A percentile compares a stretch with the other conserved stretches of the same genome.
Conservation (phyloP, 2,329 filamentous ascomycete species). For the Exophiala xenobiotica region DNA sequence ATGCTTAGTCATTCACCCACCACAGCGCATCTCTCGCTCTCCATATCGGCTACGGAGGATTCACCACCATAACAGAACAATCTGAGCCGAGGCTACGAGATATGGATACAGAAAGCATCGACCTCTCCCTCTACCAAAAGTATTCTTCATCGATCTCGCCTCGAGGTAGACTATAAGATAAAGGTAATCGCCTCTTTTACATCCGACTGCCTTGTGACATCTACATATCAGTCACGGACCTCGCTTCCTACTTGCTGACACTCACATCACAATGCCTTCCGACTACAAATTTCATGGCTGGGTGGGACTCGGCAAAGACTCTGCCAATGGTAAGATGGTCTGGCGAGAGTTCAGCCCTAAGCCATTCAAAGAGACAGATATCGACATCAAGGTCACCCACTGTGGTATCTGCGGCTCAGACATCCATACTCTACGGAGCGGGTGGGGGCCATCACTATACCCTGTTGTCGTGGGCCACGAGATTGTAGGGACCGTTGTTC, state of each 20-base stretch:
- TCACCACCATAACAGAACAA: neutral
- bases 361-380: constrained; percentile 57
- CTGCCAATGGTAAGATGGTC: constrained; percentile 49
- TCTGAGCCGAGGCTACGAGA: no score
- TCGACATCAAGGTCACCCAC: constrained; percentile 66
- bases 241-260: neutral
- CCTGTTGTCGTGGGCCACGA: constrained; percentile 63
- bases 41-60: no score
- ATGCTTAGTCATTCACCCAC: neutral
- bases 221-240: no score
- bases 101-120: no score
- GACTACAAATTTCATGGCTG: constrained; percentile 58
- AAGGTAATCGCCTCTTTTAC: no score
- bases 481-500: constrained; percentile 60
- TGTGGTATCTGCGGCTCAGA: constrained; percentile 67
- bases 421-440: constrained; percentile 39
- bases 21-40: no score
- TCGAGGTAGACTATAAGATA: no score
- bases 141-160: no score
- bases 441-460: constrained; percentile 38
- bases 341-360: constrained; percentile 40
- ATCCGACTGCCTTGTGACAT: no score
- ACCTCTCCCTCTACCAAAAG: no score
- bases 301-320: constrained; percentile 52
- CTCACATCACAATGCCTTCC: constrained; percentile 25